Conservation (phyloP, 1,284 basidiomycete genomes). For the Microbotryum silenes-acaulis region DNA sequence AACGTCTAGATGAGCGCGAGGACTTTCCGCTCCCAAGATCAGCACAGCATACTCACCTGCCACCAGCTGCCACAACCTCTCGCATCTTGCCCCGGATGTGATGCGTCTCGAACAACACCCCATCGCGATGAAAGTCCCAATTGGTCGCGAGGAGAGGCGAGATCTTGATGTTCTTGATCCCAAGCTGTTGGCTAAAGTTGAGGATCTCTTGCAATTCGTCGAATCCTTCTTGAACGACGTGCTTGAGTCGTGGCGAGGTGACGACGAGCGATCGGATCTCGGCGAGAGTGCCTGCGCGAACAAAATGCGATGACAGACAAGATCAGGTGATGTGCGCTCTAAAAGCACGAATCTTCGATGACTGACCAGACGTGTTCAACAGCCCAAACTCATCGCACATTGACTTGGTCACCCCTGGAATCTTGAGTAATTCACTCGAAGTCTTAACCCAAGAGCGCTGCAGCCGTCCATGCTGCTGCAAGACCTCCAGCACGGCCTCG, state of each 20-base stretch:
- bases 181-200: conserved; percentile 43
- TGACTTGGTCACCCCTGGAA: conserved; percentile 26
- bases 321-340: neutral
- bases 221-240: conserved; percentile 26
- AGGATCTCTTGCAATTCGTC: conserved; percentile 39
- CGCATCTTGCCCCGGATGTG: conserved; percentile 42
- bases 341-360: neutral
- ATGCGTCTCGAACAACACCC: conserved; percentile 49
- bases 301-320: neutral
- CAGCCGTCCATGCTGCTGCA: conserved; percentile 29
- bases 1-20: neutral
- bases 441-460: conserved; percentile 32
- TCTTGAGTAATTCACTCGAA: conserved; percentile 32
- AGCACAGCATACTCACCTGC: conserved; percentile 35
- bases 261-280: neutral
- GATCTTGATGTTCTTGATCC: conserved; percentile 46
- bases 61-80: conserved; percentile 47
- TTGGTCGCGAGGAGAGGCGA: conserved; percentile 43
- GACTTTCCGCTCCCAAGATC: too few species aligned
- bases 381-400: conserved; percentile 25
- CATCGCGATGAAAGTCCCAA: conserved; percentile 46
- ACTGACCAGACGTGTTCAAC: conserved; percentile 22
- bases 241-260: conserved; percentile 14
- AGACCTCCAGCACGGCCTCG: conserved; percentile 26
- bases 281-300: neutral